These are phyloP conservation scores for Ilyonectria robusta DNA, from an alignment of 2,329 filamentous ascomycete genomes.

Conservation along the genomic window DNA sequence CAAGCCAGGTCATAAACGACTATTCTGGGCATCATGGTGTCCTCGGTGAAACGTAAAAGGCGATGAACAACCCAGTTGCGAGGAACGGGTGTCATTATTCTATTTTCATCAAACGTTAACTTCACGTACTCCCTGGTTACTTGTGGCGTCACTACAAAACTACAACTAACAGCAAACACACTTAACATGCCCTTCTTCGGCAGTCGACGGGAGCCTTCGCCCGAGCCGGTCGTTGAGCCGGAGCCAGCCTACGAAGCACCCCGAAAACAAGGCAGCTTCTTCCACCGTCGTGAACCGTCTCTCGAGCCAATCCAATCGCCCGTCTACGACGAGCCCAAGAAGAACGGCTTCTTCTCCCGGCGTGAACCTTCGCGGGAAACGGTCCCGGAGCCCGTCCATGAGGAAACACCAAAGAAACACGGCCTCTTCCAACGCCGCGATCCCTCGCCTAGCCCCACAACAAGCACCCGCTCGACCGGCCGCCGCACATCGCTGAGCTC, in stretches of 20 bases:
- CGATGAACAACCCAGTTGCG: neutral
- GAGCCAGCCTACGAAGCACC: constrained; percentile 9
- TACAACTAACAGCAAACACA: constrained; percentile 2
- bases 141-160: constrained; percentile 11
- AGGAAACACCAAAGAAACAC: constrained; percentile 49
- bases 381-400: constrained; percentile 33
- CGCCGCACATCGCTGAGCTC: constrained; percentile 26
- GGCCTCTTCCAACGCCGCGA: constrained; percentile 54
- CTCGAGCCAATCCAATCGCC: constrained; percentile 50
- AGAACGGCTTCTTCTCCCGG: constrained; percentile 56
- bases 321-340: constrained; percentile 46
- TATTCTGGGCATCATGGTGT: neutral
- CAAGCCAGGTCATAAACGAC: neutral
- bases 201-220: constrained; percentile 45
- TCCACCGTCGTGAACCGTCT: constrained; percentile 46
- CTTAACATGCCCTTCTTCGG: constrained; percentile 52
- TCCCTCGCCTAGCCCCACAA: constrained; percentile 41
- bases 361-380: constrained; percentile 50
- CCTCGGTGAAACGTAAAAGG: constrained; percentile 3
- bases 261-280: constrained; percentile 18
- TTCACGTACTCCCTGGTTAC: neutral
- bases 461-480: constrained; percentile 35
- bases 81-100: neutral
- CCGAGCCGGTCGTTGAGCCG: constrained; percentile 47
- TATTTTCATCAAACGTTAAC: neutral